Conservation (phyloP, 2,329 filamentous ascomycete species). For the Talaromyces sp. region DNA sequence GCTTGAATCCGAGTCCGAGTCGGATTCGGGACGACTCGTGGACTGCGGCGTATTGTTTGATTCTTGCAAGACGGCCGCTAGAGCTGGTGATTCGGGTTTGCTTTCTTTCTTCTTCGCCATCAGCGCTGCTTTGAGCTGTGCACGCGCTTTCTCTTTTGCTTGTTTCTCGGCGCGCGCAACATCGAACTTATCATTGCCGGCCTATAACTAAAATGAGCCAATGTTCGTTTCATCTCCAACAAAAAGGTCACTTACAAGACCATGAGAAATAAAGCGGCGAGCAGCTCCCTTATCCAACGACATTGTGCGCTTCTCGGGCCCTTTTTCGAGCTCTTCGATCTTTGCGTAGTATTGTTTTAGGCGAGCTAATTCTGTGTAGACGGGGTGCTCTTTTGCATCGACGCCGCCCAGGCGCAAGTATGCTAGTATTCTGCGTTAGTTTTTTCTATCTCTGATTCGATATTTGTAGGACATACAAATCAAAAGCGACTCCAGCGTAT, state of each 20-base stretch:
- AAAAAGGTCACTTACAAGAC: conserved; percentile 53
- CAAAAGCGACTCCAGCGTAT: conserved; percentile 83
- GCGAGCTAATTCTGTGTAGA: conserved; percentile 79
- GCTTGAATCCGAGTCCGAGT: conserved; percentile 15
- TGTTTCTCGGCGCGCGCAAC: conserved; percentile 45
- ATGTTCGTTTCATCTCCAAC: background rate
- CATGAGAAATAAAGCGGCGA: conserved; percentile 74
- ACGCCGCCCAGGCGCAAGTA: conserved; percentile 73
- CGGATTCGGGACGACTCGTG: conserved; percentile 11
- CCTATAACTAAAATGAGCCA: conserved; percentile 20
- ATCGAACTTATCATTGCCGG: conserved; percentile 49
- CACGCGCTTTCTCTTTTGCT: conserved; percentile 47
- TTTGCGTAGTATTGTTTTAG: conserved; percentile 91
- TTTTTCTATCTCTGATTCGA: background rate
- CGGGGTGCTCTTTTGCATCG: conserved; percentile 75
- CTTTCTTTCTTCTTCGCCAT: conserved; percentile 31
- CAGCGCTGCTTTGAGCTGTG: conserved; percentile 44
- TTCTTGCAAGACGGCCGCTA: conserved; percentile 14
- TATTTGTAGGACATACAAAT: conserved; percentile 58
- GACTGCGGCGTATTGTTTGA: conserved; percentile 10
- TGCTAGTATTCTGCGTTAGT: conserved; percentile 41
- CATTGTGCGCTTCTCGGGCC: conserved; percentile 53
- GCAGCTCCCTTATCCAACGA: conserved; percentile 70
- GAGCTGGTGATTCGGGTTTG: background rate
- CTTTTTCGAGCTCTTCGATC: conserved; percentile 71